Conservation (phyloP, 1,284 basidiomycete genomes). For the Leucoagaricus sp. region DNA sequence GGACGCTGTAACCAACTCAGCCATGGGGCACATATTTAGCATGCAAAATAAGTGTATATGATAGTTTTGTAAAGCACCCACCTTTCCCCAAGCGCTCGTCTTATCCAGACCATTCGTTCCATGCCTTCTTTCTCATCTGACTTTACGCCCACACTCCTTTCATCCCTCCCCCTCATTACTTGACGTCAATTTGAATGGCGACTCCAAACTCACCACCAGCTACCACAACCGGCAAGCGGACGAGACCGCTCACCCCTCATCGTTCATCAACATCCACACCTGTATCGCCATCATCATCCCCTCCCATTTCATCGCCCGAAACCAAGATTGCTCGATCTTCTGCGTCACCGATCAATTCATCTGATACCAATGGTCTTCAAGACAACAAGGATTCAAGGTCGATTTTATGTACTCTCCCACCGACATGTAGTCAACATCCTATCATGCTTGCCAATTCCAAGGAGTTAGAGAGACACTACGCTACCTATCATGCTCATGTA, state of each 20-base stretch:
- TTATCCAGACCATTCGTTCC: neutral
- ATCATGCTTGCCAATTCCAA: slow-evolving; percentile 60
- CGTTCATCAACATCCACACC: slow-evolving; percentile 5
- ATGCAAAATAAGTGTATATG: neutral
- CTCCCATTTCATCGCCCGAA: slow-evolving; percentile 13
- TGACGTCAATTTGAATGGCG: neutral
- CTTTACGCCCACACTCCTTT: too few relatives aligned
- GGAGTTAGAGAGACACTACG: slow-evolving; percentile 82
- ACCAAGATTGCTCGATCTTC: slow-evolving; percentile 17
- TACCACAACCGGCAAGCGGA: slow-evolving; percentile 8
- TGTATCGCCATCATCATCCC: slow-evolving; percentile 15
- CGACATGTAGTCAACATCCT: slow-evolving; percentile 73
- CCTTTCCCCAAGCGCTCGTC: neutral
- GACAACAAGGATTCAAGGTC: slow-evolving; percentile 35
- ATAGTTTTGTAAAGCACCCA: too few relatives aligned
- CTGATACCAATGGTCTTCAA: neutral
- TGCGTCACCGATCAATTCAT: slow-evolving; percentile 7
- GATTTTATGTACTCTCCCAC: slow-evolving; percentile 71
- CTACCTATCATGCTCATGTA: slow-evolving; percentile 80
- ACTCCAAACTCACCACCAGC: slow-evolving; percentile 2
- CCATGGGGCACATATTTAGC: slow-evolving; percentile 59
- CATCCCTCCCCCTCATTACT: neutral
- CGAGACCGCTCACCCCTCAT: slow-evolving; percentile 7
- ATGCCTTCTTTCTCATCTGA: neutral
- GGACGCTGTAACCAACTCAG: slow-evolving; percentile 83